Conservation (phyloP, 2,329 filamentous ascomycete genomes). For the Alternaria alternata region DNA sequence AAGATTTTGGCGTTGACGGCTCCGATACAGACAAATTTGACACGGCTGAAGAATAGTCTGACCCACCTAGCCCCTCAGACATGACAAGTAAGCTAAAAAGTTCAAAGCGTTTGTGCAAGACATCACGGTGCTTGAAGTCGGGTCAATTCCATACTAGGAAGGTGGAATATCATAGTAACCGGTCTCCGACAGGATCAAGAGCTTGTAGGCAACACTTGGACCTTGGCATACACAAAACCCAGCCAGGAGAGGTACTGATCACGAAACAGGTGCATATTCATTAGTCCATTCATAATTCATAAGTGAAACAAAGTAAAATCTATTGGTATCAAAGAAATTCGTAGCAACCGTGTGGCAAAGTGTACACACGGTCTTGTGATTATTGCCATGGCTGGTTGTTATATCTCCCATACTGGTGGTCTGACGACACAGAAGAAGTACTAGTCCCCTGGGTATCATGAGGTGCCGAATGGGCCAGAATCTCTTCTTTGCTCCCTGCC, state of each 20-base stretch:
- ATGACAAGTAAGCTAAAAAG: neutral
- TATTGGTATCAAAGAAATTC: conserved; percentile 7
- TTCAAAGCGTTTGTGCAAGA: neutral
- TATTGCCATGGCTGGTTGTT: conserved; percentile 15
- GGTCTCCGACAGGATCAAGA: neutral
- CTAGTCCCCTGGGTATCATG: conserved; percentile 15
- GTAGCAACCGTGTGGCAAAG: neutral
- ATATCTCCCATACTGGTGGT: conserved; percentile 19
- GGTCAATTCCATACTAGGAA: neutral
- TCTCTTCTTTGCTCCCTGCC: conserved; percentile 27
- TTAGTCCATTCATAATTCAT: neutral
- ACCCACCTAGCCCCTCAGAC: neutral
- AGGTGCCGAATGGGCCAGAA: conserved; percentile 14
- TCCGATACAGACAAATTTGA: neutral
- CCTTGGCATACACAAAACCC: neutral
- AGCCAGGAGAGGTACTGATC: neutral
- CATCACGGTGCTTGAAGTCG: neutral
- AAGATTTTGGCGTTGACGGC: neutral
- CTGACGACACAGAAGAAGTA: conserved; percentile 24
- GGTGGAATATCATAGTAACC: neutral
- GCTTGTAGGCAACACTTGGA: neutral
- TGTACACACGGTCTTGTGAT: neutral
- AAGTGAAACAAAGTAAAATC: neutral
- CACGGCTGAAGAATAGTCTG: neutral
- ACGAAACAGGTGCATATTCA: neutral